Conservation (phyloP, 1,284 basidiomycete species). For the Lentinula novae-zelandiae region DNA sequence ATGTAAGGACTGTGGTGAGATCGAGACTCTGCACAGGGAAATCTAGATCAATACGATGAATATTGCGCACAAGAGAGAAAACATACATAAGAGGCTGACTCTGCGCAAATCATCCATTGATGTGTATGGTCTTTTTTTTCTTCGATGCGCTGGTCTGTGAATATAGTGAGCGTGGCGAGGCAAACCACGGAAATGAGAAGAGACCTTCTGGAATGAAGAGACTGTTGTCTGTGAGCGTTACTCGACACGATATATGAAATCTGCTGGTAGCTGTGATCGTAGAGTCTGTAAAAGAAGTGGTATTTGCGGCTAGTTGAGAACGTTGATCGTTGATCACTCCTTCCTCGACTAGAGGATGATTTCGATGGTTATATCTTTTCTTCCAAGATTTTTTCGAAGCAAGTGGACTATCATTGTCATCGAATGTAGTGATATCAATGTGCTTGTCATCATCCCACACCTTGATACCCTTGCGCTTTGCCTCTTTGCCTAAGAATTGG, state of each 20-base stretch:
- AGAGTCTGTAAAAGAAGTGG: neutral
- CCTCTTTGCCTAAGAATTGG: slow-evolving; percentile 60
- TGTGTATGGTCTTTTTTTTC: slow-evolving; percentile 44
- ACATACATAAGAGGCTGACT: slow-evolving; percentile 69
- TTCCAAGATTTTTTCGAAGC: slow-evolving; percentile 20
- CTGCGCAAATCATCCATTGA: slow-evolving; percentile 68
- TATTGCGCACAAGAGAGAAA: neutral
- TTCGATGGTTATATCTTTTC: slow-evolving; percentile 24
- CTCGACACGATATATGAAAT: slow-evolving; percentile 64
- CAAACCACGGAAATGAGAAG: slow-evolving; percentile 14
- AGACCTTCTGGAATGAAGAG: slow-evolving; percentile 56
- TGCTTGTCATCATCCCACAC: slow-evolving; percentile 45
- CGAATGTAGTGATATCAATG: slow-evolving; percentile 38
- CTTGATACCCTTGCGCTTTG: slow-evolving; percentile 53
- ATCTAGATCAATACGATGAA: slow-evolving; percentile 8
- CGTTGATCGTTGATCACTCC: neutral
- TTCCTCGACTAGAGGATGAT: neutral
- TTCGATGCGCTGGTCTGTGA: slow-evolving; percentile 40
- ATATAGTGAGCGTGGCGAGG: slow-evolving; percentile 5
- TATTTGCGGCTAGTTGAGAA: neutral
- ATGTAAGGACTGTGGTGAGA: slow-evolving; percentile 49
- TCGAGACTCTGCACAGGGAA: slow-evolving; percentile 37
- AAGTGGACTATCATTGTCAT: slow-evolving; percentile 16
- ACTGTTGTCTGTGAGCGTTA: slow-evolving; percentile 62
- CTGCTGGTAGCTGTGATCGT: slow-evolving; percentile 33